phyloP scores from a whole-genome alignment of 2,329 filamentous ascomycete genomes.

The Mycogone perniciosa region DNA sequence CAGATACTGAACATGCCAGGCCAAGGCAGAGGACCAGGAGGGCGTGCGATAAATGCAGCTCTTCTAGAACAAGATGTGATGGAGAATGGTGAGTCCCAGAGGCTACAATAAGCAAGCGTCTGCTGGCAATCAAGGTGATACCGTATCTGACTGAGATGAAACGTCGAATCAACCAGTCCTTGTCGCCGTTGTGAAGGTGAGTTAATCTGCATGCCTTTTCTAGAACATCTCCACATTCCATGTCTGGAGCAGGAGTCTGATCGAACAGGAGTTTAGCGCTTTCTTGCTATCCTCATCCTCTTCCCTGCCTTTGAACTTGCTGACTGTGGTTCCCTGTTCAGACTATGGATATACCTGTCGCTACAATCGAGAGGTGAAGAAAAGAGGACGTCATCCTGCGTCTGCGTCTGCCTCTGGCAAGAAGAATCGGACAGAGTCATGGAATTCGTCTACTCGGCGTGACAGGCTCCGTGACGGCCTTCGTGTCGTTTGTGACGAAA shows the following conservation, averaged over 20 bases:
- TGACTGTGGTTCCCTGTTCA: conserved; percentile 8
- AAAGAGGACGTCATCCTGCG: conserved; percentile 29
- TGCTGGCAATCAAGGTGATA: not conserved
- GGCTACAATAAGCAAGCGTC: too few species aligned
- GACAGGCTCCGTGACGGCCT: conserved; percentile 2
- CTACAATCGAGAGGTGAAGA: conserved; percentile 33
- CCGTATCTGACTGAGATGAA: conserved; percentile 10
- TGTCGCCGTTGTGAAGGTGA: conserved; percentile 33
- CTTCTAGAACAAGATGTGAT: conserved; percentile 37
- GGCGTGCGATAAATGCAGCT: conserved; percentile 30
- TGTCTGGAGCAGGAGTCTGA: not conserved
- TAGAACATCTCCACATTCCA: not conserved
- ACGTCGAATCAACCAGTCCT: conserved; percentile 11
- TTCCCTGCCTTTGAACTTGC: not conserved
- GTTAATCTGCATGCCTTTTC: conserved; percentile 8
- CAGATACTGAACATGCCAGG: conserved; percentile 19
- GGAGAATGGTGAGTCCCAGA: conserved; percentile 33
- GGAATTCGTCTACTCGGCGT: conserved; percentile 6
- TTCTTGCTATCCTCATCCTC: not conserved
- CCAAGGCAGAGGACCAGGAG: conserved; percentile 24
- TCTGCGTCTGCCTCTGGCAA: conserved; percentile 10
- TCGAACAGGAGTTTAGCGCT: not conserved
- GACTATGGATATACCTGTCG: conserved; percentile 33
- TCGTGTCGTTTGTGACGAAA: not conserved
- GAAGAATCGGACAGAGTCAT: conserved; percentile 4